phyloP scores from a whole-genome alignment of 148 eudicot genomes.

The Rheum nobile region DNA sequence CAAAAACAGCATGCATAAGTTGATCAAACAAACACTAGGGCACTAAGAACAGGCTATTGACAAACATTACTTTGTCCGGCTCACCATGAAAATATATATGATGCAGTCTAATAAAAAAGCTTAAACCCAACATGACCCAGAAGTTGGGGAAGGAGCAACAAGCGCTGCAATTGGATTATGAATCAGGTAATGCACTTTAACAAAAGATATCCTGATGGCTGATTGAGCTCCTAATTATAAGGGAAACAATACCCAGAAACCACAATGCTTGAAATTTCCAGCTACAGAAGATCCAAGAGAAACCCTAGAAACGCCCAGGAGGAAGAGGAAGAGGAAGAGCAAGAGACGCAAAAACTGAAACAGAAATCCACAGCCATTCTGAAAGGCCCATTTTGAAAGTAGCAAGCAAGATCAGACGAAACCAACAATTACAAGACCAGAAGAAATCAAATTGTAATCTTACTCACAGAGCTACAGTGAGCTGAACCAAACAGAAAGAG shows the following conservation, averaged over 20 bases:
- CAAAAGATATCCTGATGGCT: too few relatives aligned
- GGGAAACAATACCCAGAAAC: neutral
- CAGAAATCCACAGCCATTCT: neutral
- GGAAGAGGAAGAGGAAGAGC: slow-evolving; percentile 1
- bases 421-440: neutral
- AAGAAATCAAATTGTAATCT: neutral
- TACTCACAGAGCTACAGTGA: slow-evolving; percentile 1
- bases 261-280: neutral
- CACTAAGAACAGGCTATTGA: neutral
- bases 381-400: neutral
- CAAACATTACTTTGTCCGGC: too few relatives aligned
- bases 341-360: neutral
- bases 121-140: too few relatives aligned
- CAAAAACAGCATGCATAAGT: neutral
- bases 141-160: too few relatives aligned
- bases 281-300: neutral
- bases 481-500: neutral
- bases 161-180: neutral
- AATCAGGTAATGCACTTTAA: too few relatives aligned
- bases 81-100: too few relatives aligned
- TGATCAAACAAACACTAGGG: neutral
- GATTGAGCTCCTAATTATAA: neutral
- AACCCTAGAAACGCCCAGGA: slow-evolving; percentile 4
- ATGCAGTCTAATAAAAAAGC: too few relatives aligned
- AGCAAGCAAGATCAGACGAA: neutral